Conservation (phyloP, 2,329 filamentous ascomycete species). For the Fusarium phyllophilum region DNA sequence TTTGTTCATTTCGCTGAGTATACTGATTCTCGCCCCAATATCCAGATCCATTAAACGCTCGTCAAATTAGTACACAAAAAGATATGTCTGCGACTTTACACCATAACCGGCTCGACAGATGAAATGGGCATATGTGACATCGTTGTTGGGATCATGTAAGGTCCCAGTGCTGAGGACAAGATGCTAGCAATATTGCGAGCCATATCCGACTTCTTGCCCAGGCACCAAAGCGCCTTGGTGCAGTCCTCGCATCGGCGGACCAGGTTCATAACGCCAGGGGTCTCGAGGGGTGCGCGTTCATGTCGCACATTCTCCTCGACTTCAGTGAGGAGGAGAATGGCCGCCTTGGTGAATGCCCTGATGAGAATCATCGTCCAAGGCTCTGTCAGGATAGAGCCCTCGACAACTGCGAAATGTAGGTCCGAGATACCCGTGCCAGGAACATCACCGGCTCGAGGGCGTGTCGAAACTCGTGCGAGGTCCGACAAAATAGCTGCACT, state of each 20-base stretch:
- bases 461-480: slow-evolving; percentile 58
- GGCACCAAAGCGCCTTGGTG: slow-evolving; percentile 62
- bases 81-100: background rate
- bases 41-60: background rate
- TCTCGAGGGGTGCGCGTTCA: slow-evolving; percentile 39
- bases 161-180: slow-evolving; percentile 39
- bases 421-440: slow-evolving; percentile 45
- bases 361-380: slow-evolving; percentile 68
- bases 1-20: slow-evolving; percentile 18
- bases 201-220: slow-evolving; percentile 66
- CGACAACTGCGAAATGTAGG: slow-evolving; percentile 64
- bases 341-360: slow-evolving; percentile 62
- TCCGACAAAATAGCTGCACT: slow-evolving; percentile 60
- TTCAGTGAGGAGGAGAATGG: slow-evolving; percentile 51
- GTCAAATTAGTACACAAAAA: slow-evolving; percentile 6
- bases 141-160: slow-evolving; percentile 39
- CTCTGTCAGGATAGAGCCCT: slow-evolving; percentile 67
- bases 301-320: slow-evolving; percentile 43
- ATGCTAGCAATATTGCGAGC: slow-evolving; percentile 44
- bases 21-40: slow-evolving; percentile 7
- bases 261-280: slow-evolving; percentile 39
- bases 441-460: slow-evolving; percentile 42
- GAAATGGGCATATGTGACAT: slow-evolving; percentile 28
- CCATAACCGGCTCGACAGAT: slow-evolving; percentile 30
- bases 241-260: slow-evolving; percentile 57